Evolutionary conservation across 2,329 filamentous ascomycete species (phyloP).

Genomic region (Calonectria multiphialidica): DNA sequence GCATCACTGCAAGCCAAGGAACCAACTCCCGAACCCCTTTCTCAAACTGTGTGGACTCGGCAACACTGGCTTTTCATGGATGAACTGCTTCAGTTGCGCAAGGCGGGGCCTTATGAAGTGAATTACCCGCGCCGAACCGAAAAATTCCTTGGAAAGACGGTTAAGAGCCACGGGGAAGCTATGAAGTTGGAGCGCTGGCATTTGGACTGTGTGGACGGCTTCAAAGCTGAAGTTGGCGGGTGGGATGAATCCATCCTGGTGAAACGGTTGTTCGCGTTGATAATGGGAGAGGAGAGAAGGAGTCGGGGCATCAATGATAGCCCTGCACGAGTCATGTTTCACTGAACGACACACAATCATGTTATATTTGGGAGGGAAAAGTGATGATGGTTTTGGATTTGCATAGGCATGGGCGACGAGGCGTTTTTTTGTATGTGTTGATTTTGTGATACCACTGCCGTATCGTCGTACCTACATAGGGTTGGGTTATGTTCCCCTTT

Average conservation of each 20-base stretch:
- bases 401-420: constrained; percentile 30
- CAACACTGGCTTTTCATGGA: constrained; percentile 68
- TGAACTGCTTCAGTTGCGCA: constrained; percentile 62
- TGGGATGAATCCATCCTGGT: constrained; percentile 64
- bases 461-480: constrained; percentile 27
- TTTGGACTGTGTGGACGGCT: constrained; percentile 68
- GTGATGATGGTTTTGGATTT: constrained; percentile 33
- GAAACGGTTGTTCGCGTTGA: constrained; percentile 65
- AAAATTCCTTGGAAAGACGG: constrained; percentile 61
- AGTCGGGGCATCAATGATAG: constrained; percentile 26
- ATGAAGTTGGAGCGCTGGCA: constrained; percentile 68
- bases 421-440: constrained; percentile 35
- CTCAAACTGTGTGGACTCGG: constrained; percentile 60
- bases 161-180: constrained; percentile 59
- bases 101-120: constrained; percentile 51
- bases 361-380: constrained; percentile 13
- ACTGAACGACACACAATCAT: constrained; percentile 35
- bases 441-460: constrained; percentile 38
- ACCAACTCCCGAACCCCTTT: constrained; percentile 45
- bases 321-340: constrained; percentile 46
- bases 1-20: constrained; percentile 40
- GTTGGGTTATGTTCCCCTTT: constrained; percentile 17
- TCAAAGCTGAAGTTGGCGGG: constrained; percentile 58
- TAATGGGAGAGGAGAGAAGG: constrained; percentile 61
- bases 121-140: constrained; percentile 45